These are phyloP conservation scores for Puya raimondii DNA, from an alignment of 176 grass and related monocot species.

Conservation along the genomic window DNA sequence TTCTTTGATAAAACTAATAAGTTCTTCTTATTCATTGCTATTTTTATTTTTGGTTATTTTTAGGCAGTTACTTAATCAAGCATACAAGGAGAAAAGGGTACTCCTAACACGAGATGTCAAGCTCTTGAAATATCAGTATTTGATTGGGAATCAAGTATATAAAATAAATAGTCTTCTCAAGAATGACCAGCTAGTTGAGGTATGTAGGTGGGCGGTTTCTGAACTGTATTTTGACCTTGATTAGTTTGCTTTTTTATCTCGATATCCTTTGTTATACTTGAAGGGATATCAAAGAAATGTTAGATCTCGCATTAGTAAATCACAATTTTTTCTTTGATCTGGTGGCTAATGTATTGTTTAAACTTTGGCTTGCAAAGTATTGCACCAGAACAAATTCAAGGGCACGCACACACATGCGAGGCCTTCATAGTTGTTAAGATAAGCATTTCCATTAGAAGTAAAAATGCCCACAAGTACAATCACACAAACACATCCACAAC, in stretches of 20 bases:
- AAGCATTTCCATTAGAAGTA: neutral
- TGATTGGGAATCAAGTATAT: constrained; percentile 76
- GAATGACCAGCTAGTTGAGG: constrained; percentile 89
- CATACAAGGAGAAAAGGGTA: constrained; percentile 84
- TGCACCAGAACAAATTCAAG: no score
- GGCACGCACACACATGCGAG: neutral
- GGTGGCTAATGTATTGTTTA: no score
- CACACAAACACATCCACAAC: neutral
- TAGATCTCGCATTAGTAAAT: no score
- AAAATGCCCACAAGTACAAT: neutral
- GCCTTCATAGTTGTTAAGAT: neutral
- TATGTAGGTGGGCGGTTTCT: constrained; percentile 26
- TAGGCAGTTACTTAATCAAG: constrained; percentile 77
- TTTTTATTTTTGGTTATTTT: constrained; percentile 26
- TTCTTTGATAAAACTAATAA: neutral
- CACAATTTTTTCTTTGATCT: no score
- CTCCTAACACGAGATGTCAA: constrained; percentile 78
- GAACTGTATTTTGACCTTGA: neutral
- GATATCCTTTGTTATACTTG: neutral
- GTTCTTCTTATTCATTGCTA: neutral
- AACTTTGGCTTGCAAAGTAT: no score
- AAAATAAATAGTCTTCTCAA: constrained; percentile 87
- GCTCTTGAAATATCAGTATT: constrained; percentile 85
- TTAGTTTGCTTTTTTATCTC: neutral
- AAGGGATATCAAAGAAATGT: neutral